These are phyloP conservation scores for Microdochium nivale DNA, from an alignment of 2,329 filamentous ascomycete genomes.

Conservation along the genomic window DNA sequence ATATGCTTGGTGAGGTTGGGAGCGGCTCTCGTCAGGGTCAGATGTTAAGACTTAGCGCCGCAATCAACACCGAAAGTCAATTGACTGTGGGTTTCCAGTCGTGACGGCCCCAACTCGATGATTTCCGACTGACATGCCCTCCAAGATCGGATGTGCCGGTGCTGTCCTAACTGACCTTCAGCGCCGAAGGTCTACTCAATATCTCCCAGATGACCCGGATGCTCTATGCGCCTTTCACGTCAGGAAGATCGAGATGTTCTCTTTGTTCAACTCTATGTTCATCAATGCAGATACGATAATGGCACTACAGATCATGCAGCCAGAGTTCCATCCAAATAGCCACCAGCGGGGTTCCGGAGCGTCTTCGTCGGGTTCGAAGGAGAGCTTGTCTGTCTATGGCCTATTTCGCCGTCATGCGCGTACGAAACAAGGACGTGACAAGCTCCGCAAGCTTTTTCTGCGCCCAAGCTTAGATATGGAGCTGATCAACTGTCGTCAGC, in stretches of 20 bases:
- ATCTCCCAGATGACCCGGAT: slow-evolving; percentile 49
- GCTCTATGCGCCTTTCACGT: slow-evolving; percentile 50
- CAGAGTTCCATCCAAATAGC: slow-evolving; percentile 74
- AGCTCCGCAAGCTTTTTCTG: slow-evolving; percentile 73
- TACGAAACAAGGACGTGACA: slow-evolving; percentile 69
- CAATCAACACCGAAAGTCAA: slow-evolving; percentile 64
- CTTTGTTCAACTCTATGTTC: slow-evolving; percentile 59
- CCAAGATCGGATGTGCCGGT: slow-evolving; percentile 71
- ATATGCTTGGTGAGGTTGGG: slow-evolving; percentile 25
- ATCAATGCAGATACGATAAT: slow-evolving; percentile 72
- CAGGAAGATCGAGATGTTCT: slow-evolving; percentile 64
- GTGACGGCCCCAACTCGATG: not conserved
- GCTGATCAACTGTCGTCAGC: slow-evolving; percentile 63
- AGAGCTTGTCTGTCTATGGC: slow-evolving; percentile 76
- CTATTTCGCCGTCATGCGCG: slow-evolving; percentile 67
- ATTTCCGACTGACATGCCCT: slow-evolving; percentile 10
- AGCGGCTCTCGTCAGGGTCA: slow-evolving; percentile 51
- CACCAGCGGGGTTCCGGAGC: slow-evolving; percentile 64
- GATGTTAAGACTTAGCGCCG: slow-evolving; percentile 59
- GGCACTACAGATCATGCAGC: slow-evolving; percentile 77
- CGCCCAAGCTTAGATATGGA: slow-evolving; percentile 63
- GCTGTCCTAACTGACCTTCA: slow-evolving; percentile 75
- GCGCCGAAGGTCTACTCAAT: slow-evolving; percentile 54
- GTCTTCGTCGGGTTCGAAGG: slow-evolving; percentile 58
- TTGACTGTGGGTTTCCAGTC: slow-evolving; percentile 45